Evolutionary conservation across 306 rosid genomes (phyloP).

Genomic region (Glycine tomentella): DNA sequence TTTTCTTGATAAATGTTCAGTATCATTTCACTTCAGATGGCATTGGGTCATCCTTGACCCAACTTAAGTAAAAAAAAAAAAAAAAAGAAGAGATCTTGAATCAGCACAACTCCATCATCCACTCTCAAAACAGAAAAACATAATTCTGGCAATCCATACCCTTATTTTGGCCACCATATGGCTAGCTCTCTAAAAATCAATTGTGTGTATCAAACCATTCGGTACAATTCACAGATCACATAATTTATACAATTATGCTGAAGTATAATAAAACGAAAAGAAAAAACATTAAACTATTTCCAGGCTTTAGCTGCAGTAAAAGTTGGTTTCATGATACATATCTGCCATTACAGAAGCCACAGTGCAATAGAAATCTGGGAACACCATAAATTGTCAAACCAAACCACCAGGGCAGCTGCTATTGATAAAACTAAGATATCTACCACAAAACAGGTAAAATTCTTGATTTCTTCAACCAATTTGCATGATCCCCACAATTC

Average conservation of each 20-base stretch:
- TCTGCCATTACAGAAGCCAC: not conserved
- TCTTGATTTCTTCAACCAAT: conserved; percentile 6
- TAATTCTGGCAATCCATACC: not conserved
- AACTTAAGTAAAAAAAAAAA: not conserved
- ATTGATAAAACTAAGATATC: conserved; percentile 28
- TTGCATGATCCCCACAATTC: not conserved
- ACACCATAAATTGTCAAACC: conserved; percentile 5
- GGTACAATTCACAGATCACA: not conserved
- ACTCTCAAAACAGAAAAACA: not conserved
- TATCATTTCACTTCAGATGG: not conserved
- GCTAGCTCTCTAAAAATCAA: no score
- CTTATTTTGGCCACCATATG: not conserved
- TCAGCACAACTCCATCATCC: not conserved
- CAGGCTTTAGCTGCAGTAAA: not conserved
- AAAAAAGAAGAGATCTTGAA: not conserved
- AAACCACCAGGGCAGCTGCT: conserved; percentile 13
- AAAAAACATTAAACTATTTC: not conserved
- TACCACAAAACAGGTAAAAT: conserved; percentile 2
- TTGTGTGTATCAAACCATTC: not conserved
- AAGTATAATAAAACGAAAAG: not conserved
- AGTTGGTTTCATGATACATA: not conserved
- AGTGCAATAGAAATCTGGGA: not conserved
- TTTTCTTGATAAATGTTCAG: no score
- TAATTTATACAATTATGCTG: not conserved
- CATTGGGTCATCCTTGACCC: not conserved